Conservation (phyloP, 257 asterid species). For the Jaltomata sinuosa region DNA sequence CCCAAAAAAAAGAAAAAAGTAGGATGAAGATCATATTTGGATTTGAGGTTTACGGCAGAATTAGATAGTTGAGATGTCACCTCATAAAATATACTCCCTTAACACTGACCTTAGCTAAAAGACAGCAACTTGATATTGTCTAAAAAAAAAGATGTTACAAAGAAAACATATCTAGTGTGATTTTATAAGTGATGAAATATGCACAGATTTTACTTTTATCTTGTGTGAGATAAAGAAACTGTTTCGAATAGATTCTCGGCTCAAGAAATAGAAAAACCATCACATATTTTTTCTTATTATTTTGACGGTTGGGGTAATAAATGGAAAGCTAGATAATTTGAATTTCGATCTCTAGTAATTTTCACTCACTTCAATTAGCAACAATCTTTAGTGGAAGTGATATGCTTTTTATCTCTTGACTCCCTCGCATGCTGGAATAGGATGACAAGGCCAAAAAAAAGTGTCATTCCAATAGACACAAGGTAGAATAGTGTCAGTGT, state of each 20-base stretch:
- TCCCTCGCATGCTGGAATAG: neutral
- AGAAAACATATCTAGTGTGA: neutral
- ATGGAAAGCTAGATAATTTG: neutral
- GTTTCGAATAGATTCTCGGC: neutral
- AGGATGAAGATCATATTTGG: neutral
- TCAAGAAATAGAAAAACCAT: neutral
- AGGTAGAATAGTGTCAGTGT: neutral
- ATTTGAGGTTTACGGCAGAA: neutral
- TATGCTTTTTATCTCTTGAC: neutral
- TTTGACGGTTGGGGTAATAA: too few relatives aligned
- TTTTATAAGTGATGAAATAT: neutral
- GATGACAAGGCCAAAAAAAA: neutral
- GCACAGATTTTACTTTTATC: neutral
- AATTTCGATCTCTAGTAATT: neutral
- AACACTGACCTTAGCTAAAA: neutral
- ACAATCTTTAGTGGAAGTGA: neutral
- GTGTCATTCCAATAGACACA: neutral
- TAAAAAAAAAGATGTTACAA: neutral
- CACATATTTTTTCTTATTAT: too few relatives aligned
- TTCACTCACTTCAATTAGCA: neutral
- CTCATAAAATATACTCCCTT: neutral
- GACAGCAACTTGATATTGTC: neutral
- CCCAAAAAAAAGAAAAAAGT: too few relatives aligned
- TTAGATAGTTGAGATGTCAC: neutral
- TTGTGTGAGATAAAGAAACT: neutral